A percentile compares a stretch with the other conserved stretches of the same genome.
phyloP scores from a whole-genome alignment of 1,284 basidiomycete species.

The Amylostereum areolatum region DNA sequence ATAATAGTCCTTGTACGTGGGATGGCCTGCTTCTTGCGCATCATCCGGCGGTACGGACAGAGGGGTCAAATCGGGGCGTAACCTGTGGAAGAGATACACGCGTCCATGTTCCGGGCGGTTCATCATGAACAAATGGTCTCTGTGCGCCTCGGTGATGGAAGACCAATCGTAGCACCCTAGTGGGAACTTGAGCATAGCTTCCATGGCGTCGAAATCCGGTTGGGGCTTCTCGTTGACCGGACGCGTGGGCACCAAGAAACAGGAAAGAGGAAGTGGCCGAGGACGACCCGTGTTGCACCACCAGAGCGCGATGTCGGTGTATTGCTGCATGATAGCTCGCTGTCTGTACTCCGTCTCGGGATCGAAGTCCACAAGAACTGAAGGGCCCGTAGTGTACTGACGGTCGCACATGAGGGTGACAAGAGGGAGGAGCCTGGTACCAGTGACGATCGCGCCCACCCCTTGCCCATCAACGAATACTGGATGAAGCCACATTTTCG shows the following conservation, averaged over 20 bases:
- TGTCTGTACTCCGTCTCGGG: conserved; percentile 37
- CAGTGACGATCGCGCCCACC: conserved; percentile 56
- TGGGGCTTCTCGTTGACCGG: conserved; percentile 22
- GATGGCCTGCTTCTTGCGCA: conserved; percentile 37
- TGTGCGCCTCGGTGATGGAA: conserved; percentile 38
- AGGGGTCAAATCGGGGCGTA: conserved; percentile 61
- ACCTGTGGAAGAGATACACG: conserved; percentile 45
- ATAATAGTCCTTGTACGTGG: conserved; percentile 60
- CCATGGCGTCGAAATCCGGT: conserved; percentile 54
- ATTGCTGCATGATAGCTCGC: conserved; percentile 50
- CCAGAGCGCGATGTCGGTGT: conserved; percentile 56
- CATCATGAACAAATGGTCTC: conserved; percentile 42
- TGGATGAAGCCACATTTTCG: conserved; percentile 54
- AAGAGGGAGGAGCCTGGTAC: conserved; percentile 40
- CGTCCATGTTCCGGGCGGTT: conserved; percentile 50
- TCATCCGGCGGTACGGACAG: conserved; percentile 45
- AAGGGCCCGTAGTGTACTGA: conserved; percentile 31
- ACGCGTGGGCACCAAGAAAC: conserved; percentile 59
- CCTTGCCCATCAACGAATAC: conserved; percentile 44
- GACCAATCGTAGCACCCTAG: conserved; percentile 51
- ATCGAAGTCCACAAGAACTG: conserved; percentile 34
- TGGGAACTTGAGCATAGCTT: conserved; percentile 40
- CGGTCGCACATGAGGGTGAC: conserved; percentile 34
- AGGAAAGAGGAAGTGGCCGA: conserved; percentile 41
- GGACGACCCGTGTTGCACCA: conserved; percentile 56